Conservation (phyloP, 306 rosid genomes). For the Amphicarpaea edgeworthii region DNA sequence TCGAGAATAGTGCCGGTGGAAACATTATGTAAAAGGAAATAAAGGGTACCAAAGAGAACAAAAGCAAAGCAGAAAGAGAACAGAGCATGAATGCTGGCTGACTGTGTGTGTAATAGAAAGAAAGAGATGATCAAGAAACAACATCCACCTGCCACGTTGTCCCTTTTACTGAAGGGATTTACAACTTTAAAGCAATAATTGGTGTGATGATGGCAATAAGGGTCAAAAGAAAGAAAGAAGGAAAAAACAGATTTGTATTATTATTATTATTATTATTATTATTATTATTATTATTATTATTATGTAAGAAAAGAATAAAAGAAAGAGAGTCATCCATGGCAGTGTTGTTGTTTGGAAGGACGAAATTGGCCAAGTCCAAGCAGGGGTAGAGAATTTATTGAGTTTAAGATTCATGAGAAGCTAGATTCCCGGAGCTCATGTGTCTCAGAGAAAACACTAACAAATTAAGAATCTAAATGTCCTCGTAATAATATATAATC, state of each 20-base stretch:
- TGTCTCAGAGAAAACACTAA: constrained; percentile 39
- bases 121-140: constrained; percentile 6
- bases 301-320: constrained; percentile 34
- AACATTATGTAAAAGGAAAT: constrained; percentile 54
- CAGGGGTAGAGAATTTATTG: neutral
- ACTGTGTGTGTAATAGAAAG: constrained; percentile 41
- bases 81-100: constrained; percentile 51
- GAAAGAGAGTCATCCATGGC: constrained; percentile 34
- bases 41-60: constrained; percentile 50
- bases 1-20: constrained; percentile 49
- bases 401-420: constrained; percentile 50
- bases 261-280: too few relatives aligned
- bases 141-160: constrained; percentile 50
- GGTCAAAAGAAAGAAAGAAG: constrained; percentile 54
- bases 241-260: constrained; percentile 39
- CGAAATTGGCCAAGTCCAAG: neutral
- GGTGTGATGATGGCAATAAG: constrained; percentile 50
- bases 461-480: constrained; percentile 28
- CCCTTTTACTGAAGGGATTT: constrained; percentile 42
- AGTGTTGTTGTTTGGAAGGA: constrained; percentile 43
- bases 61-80: constrained; percentile 48
- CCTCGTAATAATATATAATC: constrained; percentile 22
- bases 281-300: too few relatives aligned
- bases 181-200: constrained; percentile 57
- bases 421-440: constrained; percentile 54